Percentiles rank a stretch among this genome's conserved stretches.
phyloP scores from a whole-genome alignment of 768 basidiomycete species.

The Lanmaoa rubissima region DNA sequence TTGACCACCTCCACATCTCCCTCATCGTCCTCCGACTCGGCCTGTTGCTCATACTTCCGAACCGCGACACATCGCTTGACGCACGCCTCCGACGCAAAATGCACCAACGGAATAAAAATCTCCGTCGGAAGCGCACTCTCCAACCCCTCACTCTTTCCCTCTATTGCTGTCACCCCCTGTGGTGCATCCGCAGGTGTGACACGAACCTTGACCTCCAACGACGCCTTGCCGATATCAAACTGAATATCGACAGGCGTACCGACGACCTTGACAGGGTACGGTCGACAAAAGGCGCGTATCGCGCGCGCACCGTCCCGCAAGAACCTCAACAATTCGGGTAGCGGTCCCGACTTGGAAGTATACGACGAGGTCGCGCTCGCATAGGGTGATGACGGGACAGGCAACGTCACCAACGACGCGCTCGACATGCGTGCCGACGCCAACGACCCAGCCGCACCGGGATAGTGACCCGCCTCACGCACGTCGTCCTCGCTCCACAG shows the following conservation, averaged over 20 bases:
- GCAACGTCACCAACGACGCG: conserved; percentile 21
- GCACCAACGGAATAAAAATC: conserved; percentile 87
- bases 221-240: conserved; percentile 72
- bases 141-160: background rate
- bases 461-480: background rate
- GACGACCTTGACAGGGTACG: conserved; percentile 75
- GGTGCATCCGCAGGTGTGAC: conserved; percentile 60
- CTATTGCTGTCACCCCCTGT: background rate
- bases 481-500: conserved; percentile 82
- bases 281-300: conserved; percentile 78
- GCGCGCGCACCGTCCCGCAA: conserved; percentile 86
- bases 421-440: conserved; percentile 16
- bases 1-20: background rate
- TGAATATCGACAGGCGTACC: conserved; percentile 63
- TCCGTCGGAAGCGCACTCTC: conserved; percentile 64
- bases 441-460: background rate
- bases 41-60: background rate
- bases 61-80: conserved; percentile 21
- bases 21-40: background rate
- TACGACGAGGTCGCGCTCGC: background rate
- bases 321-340: conserved; percentile 46
- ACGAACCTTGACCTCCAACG: conserved; percentile 65
- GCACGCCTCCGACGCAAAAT: conserved; percentile 60
- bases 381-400: conserved; percentile 18
- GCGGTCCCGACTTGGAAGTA: background rate